Percentiles rank a stretch among this genome's conserved stretches.
Conservation (phyloP, 73 alveolate genomes). For the Durusdinium trenchii region DNA sequence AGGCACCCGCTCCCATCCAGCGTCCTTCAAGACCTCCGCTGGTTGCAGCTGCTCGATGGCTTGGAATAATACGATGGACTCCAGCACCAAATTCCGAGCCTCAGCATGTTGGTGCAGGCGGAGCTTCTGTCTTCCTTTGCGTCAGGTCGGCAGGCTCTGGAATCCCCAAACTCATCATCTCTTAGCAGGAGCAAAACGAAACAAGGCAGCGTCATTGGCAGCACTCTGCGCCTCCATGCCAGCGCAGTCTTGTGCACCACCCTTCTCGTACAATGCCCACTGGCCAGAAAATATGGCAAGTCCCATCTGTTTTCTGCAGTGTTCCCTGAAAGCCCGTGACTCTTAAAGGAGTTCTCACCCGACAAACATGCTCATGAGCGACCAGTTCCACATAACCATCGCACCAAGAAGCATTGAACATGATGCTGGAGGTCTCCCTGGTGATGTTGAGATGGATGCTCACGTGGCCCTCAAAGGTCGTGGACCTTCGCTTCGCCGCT, state of each 20-base stretch:
- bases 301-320: too few relatives aligned
- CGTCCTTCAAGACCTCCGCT: slow-evolving; percentile 14
- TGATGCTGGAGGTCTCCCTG: slow-evolving; percentile 59
- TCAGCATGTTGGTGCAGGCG: background rate
- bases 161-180: too few relatives aligned
- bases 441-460: background rate
- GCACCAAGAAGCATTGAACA: slow-evolving; percentile 48
- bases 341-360: too few relatives aligned
- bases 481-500: background rate
- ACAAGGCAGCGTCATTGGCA: too few relatives aligned
- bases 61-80: background rate
- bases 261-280: too few relatives aligned
- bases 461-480: slow-evolving; percentile 26
- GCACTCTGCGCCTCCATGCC: too few relatives aligned
- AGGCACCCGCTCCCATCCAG: background rate
- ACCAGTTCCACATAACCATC: background rate
- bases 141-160: too few relatives aligned
- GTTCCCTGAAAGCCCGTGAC: too few relatives aligned
- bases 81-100: background rate
- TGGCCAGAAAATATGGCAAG: too few relatives aligned
- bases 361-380: background rate
- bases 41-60: background rate
- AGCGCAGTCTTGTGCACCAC: too few relatives aligned
- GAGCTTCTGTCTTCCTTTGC: too few relatives aligned
- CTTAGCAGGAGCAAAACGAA: too few relatives aligned